A percentile compares a stretch with the other conserved stretches of the same genome.
Conservation (phyloP, 192 early-diverging fungal genomes). For the Linderina pennispora region DNA sequence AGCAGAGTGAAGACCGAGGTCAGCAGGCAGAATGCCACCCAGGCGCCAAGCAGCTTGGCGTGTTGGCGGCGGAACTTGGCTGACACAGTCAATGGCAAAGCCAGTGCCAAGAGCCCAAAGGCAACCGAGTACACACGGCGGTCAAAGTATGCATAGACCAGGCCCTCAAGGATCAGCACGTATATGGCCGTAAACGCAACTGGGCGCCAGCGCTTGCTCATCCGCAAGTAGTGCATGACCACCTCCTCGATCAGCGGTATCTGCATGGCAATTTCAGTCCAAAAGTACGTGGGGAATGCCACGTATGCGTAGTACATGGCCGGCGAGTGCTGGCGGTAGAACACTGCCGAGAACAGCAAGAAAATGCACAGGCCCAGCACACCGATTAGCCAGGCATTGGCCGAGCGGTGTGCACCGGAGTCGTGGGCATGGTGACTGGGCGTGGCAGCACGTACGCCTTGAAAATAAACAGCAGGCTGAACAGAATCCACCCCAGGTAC, state of each 20-base stretch:
- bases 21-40: constrained; percentile 60
- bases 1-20: constrained; percentile 84
- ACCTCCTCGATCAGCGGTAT: constrained; percentile 24
- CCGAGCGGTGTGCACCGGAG: constrained; percentile 3
- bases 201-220: constrained; percentile 29
- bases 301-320: constrained; percentile 83
- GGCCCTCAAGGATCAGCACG: constrained; percentile 63
- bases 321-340: constrained; percentile 73
- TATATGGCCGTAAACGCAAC: constrained; percentile 48
- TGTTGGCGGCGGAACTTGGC: constrained; percentile 45
- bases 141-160: constrained; percentile 86
- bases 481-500: constrained; percentile 87
- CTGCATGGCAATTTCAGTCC: constrained; percentile 56
- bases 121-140: constrained; percentile 49
- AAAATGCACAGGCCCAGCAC: constrained; percentile 33
- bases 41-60: constrained; percentile 47
- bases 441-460: constrained; percentile 51
- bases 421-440: not conserved
- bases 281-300: constrained; percentile 83
- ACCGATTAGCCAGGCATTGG: constrained; percentile 25
- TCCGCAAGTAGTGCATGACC: constrained; percentile 10
- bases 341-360: constrained; percentile 48
- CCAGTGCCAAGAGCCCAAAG: constrained; percentile 61
- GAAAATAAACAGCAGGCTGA: constrained; percentile 75
- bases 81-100: constrained; percentile 59